Percentiles rank a stretch among this genome's conserved stretches.
These are phyloP conservation scores for Aspergillus thermomutatus DNA, from an alignment of 2,329 filamentous ascomycete genomes.

Conservation along the genomic window DNA sequence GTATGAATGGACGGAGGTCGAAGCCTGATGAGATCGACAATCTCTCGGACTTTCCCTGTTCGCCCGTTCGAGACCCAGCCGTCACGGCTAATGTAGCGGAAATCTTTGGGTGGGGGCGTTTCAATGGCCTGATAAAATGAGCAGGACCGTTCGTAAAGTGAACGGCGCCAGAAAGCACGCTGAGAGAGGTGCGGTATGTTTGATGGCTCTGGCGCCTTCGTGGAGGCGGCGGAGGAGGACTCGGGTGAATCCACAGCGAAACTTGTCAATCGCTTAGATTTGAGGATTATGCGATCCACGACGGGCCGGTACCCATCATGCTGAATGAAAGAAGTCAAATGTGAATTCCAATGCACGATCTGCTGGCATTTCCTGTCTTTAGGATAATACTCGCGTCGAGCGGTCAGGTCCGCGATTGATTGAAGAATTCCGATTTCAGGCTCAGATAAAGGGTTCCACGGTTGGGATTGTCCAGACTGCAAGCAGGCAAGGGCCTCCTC, in stretches of 20 bases:
- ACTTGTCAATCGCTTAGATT: constrained; percentile 5
- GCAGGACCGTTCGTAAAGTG: constrained; percentile 28
- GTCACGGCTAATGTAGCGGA: constrained; percentile 7
- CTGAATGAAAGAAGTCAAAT: constrained; percentile 41
- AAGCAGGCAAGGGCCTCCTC: constrained; percentile 58
- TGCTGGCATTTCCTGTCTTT: constrained; percentile 42
- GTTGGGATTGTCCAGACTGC: constrained; percentile 49
- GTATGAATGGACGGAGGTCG: constrained; percentile 22
- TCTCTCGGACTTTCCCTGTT: constrained; percentile 21
- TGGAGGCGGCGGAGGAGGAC: neutral
- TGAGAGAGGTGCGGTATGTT: constrained; percentile 6
- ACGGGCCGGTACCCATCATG: constrained; percentile 29
- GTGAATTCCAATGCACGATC: constrained; percentile 39
- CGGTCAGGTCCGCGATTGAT: constrained; percentile 35
- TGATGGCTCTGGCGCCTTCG: neutral
- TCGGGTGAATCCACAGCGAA: constrained; percentile 1
- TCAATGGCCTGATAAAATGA: neutral
- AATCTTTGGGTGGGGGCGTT: neutral
- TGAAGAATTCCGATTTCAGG: constrained; percentile 11
- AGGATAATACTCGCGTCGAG: constrained; percentile 45
- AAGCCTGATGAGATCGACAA: constrained; percentile 18
- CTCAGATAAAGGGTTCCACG: constrained; percentile 41
- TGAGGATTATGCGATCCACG: constrained; percentile 8
- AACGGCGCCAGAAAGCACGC: constrained; percentile 36
- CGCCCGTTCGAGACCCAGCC: neutral